Conservation (phyloP, 2,329 filamentous ascomycete species). For the Xylaria sp. region DNA sequence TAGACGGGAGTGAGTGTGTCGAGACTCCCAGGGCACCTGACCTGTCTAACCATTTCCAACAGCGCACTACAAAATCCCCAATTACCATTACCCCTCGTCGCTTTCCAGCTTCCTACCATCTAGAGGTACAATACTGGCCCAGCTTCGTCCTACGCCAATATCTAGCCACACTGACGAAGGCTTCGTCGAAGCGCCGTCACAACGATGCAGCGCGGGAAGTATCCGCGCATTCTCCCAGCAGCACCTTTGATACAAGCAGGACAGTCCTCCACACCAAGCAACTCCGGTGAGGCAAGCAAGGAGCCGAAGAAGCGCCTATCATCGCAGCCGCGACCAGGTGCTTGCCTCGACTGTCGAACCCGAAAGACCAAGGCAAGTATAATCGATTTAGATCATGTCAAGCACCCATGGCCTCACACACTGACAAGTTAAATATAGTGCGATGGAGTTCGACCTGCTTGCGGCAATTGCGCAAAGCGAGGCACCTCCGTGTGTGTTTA, state of each 20-base stretch:
- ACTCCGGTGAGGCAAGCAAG: background rate
- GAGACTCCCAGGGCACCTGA: background rate
- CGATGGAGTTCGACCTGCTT: conserved; percentile 40
- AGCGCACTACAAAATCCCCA: background rate
- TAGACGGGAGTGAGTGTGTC: background rate
- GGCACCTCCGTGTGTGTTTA: conserved; percentile 34
- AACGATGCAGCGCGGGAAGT: conserved; percentile 26
- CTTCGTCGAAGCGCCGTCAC: background rate
- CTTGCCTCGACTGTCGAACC: conserved; percentile 39
- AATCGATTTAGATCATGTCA: background rate
- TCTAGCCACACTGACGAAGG: background rate
- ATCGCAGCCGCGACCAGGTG: conserved; percentile 34
- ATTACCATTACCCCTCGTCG: conserved; percentile 8
- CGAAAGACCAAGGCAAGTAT: conserved; percentile 42
- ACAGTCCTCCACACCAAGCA: background rate
- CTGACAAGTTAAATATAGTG: conserved; percentile 34
- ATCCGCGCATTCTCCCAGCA: conserved; percentile 28
- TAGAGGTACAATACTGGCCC: background rate
- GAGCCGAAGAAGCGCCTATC: conserved; percentile 18
- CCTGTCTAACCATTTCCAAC: conserved; percentile 1
- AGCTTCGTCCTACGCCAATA: background rate
- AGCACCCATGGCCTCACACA: background rate
- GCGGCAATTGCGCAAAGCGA: conserved; percentile 39
- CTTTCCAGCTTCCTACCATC: background rate
- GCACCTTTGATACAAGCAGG: background rate